Evolutionary conservation across 331 rosid species (phyloP).

Genomic region (Quercus lobata): DNA sequence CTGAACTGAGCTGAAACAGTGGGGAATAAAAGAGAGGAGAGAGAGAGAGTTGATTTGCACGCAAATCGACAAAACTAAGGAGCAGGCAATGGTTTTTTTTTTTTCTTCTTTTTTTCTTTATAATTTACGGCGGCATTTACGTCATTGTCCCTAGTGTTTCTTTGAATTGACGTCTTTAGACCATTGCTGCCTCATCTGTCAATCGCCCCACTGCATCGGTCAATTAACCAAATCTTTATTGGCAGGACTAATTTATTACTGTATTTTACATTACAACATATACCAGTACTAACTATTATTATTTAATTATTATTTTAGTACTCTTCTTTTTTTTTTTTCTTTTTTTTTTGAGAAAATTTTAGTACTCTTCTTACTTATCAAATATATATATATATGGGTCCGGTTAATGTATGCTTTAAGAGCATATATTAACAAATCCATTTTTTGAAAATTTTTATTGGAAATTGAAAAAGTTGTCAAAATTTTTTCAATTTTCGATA

Average conservation of each 20-base stretch:
- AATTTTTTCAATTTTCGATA: no score
- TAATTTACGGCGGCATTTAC: slow-evolving; percentile 63
- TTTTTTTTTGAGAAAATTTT: no score
- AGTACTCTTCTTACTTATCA: no score
- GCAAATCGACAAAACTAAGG: slow-evolving; percentile 56
- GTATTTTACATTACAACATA: background rate
- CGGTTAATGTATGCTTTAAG: no score
- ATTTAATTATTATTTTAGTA: no score
- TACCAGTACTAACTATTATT: no score
- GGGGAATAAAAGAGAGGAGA: slow-evolving; percentile 28
- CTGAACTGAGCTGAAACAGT: slow-evolving; percentile 40
- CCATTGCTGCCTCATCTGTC: slow-evolving; percentile 7
- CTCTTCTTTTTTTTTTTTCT: no score
- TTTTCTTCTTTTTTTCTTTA: background rate
- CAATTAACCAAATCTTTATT: slow-evolving; percentile 21
- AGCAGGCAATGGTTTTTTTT: background rate
- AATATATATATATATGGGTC: no score
- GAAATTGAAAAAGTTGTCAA: no score
- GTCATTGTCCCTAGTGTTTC: slow-evolving; percentile 60
- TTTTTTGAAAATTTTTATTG: no score
- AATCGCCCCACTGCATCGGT: slow-evolving; percentile 2
- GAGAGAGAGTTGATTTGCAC: slow-evolving; percentile 37
- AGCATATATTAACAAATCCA: no score
- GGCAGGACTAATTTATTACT: background rate
- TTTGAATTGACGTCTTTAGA: slow-evolving; percentile 48